These are phyloP conservation scores for Amanita thiersii DNA, from an alignment of 768 basidiomycete genomes.

Conservation along the genomic window DNA sequence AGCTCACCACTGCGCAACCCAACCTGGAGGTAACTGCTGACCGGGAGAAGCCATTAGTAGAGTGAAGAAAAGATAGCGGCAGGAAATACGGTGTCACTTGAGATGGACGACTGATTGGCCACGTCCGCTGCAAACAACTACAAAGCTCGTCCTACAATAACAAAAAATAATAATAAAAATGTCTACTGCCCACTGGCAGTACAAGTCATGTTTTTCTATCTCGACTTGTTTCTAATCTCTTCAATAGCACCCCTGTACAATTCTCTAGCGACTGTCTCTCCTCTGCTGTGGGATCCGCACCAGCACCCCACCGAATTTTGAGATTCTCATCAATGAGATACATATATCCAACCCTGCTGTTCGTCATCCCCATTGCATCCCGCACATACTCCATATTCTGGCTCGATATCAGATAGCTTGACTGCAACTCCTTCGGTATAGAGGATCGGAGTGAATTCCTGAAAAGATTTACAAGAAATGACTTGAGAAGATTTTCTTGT, in stretches of 20 bases:
- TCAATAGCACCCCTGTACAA: slow-evolving; percentile 63
- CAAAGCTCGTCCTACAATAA: slow-evolving; percentile 5
- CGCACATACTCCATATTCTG: slow-evolving; percentile 84
- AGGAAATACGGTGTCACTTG: slow-evolving; percentile 11
- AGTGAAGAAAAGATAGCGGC: slow-evolving; percentile 14
- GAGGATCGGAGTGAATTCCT: slow-evolving; percentile 60
- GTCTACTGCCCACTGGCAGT: neutral
- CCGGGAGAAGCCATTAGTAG: slow-evolving; percentile 40
- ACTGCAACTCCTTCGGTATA: slow-evolving; percentile 55
- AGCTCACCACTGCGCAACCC: slow-evolving; percentile 85
- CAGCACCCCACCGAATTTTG: slow-evolving; percentile 88
- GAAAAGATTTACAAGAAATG: slow-evolving; percentile 82
- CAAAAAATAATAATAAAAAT: neutral
- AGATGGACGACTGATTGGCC: neutral
- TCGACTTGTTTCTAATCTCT: slow-evolving; percentile 36
- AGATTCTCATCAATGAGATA: slow-evolving; percentile 82
- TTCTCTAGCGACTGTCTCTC: slow-evolving; percentile 64
- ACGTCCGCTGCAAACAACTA: slow-evolving; percentile 8
- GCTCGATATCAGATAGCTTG: slow-evolving; percentile 70
- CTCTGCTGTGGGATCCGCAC: slow-evolving; percentile 72
- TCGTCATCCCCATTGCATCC: slow-evolving; percentile 80
- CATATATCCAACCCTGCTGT: slow-evolving; percentile 87
- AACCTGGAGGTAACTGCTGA: slow-evolving; percentile 81
- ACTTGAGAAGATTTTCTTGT: slow-evolving; percentile 91
- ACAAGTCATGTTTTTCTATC: slow-evolving; percentile 3